A percentile compares a stretch with the other conserved stretches of the same genome.
These are phyloP conservation scores for Jackrogersella multiformis DNA, from an alignment of 495 filamentous ascomycete genomes.

Conservation along the genomic window DNA sequence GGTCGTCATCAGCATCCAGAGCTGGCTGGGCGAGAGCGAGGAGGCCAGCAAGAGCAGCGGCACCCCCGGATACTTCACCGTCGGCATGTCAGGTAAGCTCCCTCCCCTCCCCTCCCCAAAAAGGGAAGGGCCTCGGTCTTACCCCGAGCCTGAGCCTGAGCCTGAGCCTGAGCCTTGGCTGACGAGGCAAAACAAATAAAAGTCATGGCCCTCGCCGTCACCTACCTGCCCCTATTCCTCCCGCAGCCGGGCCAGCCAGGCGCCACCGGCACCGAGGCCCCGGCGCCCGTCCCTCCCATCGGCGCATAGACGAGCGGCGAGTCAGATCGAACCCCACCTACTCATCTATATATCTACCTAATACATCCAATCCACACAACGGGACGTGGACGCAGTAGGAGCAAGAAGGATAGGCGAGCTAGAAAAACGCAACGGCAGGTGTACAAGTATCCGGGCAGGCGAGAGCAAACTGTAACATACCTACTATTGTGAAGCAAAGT, in stretches of 20 bases:
- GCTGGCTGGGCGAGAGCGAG: constrained; percentile 85
- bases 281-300: constrained; percentile 44
- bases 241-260: constrained; percentile 59
- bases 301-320: constrained; percentile 29
- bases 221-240: constrained; percentile 86
- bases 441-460: too few relatives aligned
- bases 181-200: constrained; percentile 1
- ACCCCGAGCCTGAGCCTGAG: too few relatives aligned
- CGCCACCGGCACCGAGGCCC: constrained; percentile 53
- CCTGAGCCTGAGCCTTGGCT: too few relatives aligned
- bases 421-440: neutral
- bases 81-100: constrained; percentile 83
- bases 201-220: constrained; percentile 84
- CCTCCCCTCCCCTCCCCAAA: neutral
- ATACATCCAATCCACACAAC: too few relatives aligned
- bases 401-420: neutral
- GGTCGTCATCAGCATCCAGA: constrained; percentile 83
- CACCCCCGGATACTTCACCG: constrained; percentile 84
- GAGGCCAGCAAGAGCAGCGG: constrained; percentile 70
- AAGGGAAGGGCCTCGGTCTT: too few relatives aligned
- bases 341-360: too few relatives aligned
- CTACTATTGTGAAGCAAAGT: too few relatives aligned
- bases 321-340: too few relatives aligned
- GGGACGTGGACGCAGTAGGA: neutral
- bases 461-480: too few relatives aligned